These are phyloP conservation scores for Taxawa tesnikishii DNA, from an alignment of 2,329 filamentous ascomycete genomes.

Conservation along the genomic window DNA sequence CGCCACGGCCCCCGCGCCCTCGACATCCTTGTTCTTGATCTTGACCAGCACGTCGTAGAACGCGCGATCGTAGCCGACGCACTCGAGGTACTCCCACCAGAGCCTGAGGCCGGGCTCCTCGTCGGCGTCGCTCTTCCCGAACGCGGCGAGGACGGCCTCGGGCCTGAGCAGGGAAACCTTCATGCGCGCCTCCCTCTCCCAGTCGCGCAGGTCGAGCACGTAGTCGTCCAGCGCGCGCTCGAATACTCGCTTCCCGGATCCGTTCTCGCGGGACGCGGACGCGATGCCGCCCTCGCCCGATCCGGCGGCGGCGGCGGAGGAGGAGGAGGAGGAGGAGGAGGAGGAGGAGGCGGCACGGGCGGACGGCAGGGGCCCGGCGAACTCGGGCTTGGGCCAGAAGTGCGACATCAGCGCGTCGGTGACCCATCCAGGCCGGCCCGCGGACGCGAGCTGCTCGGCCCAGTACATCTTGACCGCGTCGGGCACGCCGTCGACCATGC, in stretches of 20 bases:
- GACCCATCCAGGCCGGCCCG: conserved; percentile 27
- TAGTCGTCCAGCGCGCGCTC: conserved; percentile 20
- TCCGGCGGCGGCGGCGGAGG: conserved; percentile 5
- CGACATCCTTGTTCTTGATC: conserved; percentile 5
- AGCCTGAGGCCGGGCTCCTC: conserved; percentile 28
- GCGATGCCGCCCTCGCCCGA: conserved; percentile 1
- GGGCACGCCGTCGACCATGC: conserved; percentile 24
- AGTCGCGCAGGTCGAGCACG: conserved; percentile 21
- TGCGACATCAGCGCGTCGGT: conserved; percentile 26
- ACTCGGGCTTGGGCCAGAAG: conserved; percentile 29
- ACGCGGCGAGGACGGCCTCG: conserved; percentile 26
- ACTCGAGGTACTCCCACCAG: conserved; percentile 37
- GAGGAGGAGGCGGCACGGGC: conserved; percentile 7
- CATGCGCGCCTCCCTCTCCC: conserved; percentile 26
- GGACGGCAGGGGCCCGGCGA: conserved; percentile 21
- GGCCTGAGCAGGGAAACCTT: conserved; percentile 22
- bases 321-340: conserved; percentile 3
- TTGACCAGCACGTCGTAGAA: conserved; percentile 29
- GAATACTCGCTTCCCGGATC: conserved; percentile 15
- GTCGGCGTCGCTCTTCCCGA: conserved; percentile 25
- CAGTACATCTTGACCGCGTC: conserved; percentile 24
- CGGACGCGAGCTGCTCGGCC: conserved; percentile 24
- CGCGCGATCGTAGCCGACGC: conserved; percentile 25
- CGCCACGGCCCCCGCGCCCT: background rate
- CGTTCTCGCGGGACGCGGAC: background rate